These are phyloP conservation scores for Pichia sp. DNA, from an alignment of 1,139 yeast species.

Conservation along the genomic window DNA sequence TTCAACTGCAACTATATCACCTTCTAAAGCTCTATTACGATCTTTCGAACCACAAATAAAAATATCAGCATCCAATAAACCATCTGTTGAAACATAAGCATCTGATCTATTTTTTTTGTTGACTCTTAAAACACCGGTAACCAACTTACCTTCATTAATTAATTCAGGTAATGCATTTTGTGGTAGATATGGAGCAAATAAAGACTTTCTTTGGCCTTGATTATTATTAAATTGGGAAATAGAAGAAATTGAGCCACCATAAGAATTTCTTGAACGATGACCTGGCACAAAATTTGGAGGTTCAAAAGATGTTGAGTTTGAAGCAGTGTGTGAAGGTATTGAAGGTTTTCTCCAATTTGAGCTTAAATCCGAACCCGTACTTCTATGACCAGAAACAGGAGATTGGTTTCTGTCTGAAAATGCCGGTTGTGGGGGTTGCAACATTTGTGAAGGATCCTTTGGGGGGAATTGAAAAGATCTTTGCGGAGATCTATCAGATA, in stretches of 20 bases:
- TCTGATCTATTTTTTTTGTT: constrained; percentile 94
- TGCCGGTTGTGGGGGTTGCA: constrained; percentile 27
- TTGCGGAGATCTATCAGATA: constrained; percentile 31
- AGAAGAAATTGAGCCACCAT: constrained; percentile 61
- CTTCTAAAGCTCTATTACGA: constrained; percentile 94
- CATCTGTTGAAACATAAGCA: constrained; percentile 96
- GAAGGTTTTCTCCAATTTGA: constrained; percentile 53
- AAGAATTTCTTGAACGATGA: constrained; percentile 58
- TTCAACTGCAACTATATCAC: constrained; percentile 94
- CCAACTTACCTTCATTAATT: constrained; percentile 83
- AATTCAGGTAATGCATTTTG: constrained; percentile 88
- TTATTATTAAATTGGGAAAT: constrained; percentile 34
- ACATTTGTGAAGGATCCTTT: constrained; percentile 22
- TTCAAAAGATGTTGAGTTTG: constrained; percentile 32
- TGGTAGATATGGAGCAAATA: constrained; percentile 93
- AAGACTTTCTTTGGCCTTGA: constrained; percentile 60
- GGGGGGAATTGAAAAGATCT: constrained; percentile 39
- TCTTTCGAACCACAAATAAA: constrained; percentile 99
- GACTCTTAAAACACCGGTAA: constrained; percentile 86
- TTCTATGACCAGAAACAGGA: constrained; percentile 45
- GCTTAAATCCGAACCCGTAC: constrained; percentile 58
- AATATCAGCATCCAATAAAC: constrained; percentile 89
- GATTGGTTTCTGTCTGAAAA: constrained; percentile 38
- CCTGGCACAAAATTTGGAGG: constrained; percentile 69
- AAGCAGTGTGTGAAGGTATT: constrained; percentile 24